Conservation (phyloP, 2,329 filamentous ascomycete species). For the Lachnellula willkommii region DNA sequence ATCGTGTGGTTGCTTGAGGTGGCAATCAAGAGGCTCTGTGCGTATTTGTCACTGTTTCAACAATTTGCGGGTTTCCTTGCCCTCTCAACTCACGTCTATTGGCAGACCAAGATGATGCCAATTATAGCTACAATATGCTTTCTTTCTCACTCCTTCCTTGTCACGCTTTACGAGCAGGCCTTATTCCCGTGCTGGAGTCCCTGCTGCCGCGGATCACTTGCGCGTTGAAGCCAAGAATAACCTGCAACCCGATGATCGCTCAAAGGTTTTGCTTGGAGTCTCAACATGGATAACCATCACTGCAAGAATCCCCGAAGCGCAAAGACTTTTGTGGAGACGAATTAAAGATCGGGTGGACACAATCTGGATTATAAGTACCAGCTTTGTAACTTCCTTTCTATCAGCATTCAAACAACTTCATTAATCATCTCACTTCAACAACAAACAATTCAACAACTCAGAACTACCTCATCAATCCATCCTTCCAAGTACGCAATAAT, state of each 20-base stretch:
- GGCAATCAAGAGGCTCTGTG: conserved; percentile 6
- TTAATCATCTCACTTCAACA: conserved; percentile 7
- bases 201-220: conserved; percentile 18
- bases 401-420: conserved; percentile 12
- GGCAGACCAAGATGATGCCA: conserved; percentile 1
- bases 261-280: conserved; percentile 1
- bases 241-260: neutral
- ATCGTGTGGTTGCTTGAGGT: neutral
- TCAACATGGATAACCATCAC: conserved; percentile 1
- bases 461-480: neutral
- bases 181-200: conserved; percentile 1
- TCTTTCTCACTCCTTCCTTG: neutral
- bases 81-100: neutral
- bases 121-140: conserved; percentile 3
- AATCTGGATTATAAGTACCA: conserved; percentile 17
- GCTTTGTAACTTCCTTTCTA: conserved; percentile 2
- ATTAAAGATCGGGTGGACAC: neutral
- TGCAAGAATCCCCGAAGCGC: neutral
- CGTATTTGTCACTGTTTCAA: conserved; percentile 16
- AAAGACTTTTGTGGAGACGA: conserved; percentile 7
- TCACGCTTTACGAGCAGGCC: conserved; percentile 13
- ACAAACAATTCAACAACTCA: neutral
- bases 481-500: neutral
- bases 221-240: conserved; percentile 15
- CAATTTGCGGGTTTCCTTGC: neutral